phyloP scores from a whole-genome alignment of 257 asterid species.

The Solanum commersonii region DNA sequence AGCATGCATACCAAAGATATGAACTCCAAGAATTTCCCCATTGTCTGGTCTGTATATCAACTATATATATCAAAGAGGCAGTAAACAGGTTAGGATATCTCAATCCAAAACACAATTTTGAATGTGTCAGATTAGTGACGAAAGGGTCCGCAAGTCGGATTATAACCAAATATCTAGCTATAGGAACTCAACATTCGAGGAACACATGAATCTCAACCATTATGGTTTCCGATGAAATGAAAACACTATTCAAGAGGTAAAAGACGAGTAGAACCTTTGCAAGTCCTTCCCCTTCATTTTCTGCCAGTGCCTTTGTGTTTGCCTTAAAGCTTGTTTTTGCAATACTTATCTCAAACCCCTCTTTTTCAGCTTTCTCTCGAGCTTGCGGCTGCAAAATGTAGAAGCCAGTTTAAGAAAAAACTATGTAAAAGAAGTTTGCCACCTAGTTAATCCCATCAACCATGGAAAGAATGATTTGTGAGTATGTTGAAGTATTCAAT shows the following conservation, averaged over 20 bases:
- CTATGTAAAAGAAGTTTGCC: neutral
- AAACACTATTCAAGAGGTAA: neutral
- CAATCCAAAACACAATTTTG: neutral
- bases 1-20: conserved; percentile 85
- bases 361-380: conserved; percentile 75
- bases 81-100: neutral
- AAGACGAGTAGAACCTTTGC: conserved; percentile 45
- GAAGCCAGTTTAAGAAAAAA: neutral
- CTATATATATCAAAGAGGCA: conserved; percentile 27
- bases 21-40: conserved; percentile 93
- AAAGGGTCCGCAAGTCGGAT: neutral
- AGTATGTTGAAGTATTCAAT: neutral
- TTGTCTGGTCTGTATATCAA: conserved; percentile 81
- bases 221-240: neutral
- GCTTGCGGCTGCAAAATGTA: conserved; percentile 73
- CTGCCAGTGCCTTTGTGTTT: conserved; percentile 88
- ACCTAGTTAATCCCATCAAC: neutral
- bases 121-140: neutral
- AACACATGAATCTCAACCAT: neutral
- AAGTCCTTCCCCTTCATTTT: conserved; percentile 89
- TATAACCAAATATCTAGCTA: neutral
- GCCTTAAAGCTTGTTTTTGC: conserved; percentile 92
- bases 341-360: conserved; percentile 74
- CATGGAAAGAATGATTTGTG: neutral
- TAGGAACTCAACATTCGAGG: neutral